Evolutionary conservation across 108 stramenopile genomes (phyloP).

Genomic region (Cylindrotheca fusiformis): DNA sequence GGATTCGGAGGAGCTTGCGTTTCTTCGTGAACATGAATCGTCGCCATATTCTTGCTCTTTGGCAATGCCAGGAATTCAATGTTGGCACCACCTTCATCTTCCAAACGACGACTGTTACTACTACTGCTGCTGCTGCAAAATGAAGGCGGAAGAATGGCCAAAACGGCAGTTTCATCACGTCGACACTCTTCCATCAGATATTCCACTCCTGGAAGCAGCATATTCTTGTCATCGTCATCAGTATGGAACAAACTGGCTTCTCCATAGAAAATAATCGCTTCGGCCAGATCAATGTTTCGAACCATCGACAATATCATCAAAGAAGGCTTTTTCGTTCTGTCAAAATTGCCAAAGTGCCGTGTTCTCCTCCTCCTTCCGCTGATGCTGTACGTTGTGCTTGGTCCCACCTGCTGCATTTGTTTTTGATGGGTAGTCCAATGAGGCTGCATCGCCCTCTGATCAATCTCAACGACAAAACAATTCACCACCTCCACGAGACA

Average conservation of each 20-base stretch:
- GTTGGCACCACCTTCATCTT: slow-evolving; percentile 3
- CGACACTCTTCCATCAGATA: slow-evolving; percentile 62
- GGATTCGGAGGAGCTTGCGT: slow-evolving; percentile 54
- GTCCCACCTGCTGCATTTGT: too few species aligned
- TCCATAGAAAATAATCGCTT: slow-evolving; percentile 73
- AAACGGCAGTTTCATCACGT: slow-evolving; percentile 58
- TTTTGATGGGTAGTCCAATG: too few species aligned
- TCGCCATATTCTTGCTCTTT: slow-evolving; percentile 1
- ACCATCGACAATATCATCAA: slow-evolving; percentile 62
- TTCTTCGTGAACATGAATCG: slow-evolving; percentile 1
- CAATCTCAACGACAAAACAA: too few species aligned
- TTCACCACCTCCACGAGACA: too few species aligned
- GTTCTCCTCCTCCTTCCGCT: too few species aligned
- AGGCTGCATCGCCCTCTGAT: too few species aligned
- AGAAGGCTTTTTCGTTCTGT: too few species aligned
- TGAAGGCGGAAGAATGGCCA: slow-evolving; percentile 39
- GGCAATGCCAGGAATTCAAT: not conserved
- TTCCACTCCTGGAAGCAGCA: slow-evolving; percentile 43
- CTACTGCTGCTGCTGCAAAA: too few species aligned
- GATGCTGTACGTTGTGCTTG: too few species aligned
- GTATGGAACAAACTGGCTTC: slow-evolving; percentile 29
- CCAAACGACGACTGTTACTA: not conserved
- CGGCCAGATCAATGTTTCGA: slow-evolving; percentile 76
- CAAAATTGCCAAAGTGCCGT: too few species aligned
- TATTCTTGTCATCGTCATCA: slow-evolving; percentile 14